Conservation (phyloP, 345 rosid species). For the Eucalyptus marginata region DNA sequence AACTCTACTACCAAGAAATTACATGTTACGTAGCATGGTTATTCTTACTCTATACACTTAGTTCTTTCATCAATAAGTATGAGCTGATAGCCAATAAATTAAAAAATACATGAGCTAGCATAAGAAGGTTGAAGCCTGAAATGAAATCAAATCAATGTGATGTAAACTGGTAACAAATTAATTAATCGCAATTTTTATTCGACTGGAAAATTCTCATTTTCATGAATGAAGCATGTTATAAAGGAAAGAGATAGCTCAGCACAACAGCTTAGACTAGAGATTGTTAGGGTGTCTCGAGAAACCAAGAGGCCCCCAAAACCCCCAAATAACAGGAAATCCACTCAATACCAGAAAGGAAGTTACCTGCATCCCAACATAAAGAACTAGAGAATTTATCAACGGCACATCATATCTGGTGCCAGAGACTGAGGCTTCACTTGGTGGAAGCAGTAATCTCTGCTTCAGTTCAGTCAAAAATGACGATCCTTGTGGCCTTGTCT, state of each 20-base stretch:
- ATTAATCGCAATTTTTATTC: not conserved
- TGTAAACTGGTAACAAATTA: not conserved
- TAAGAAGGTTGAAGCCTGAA: not conserved
- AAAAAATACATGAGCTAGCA: not conserved
- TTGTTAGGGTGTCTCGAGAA: not conserved
- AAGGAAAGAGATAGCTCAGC: not conserved
- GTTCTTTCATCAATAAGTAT: not conserved
- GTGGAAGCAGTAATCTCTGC: constrained; percentile 64
- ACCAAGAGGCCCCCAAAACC: not conserved
- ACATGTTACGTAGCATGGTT: not conserved
- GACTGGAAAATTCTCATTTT: not conserved
- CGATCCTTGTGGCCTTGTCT: constrained; percentile 58
- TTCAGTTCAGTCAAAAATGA: constrained; percentile 67
- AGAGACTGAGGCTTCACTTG: constrained; percentile 71
- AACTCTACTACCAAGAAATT: not conserved
- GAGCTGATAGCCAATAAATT: not conserved
- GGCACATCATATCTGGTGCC: constrained; percentile 89
- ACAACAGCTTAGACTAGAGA: not conserved
- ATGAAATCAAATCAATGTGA: not conserved
- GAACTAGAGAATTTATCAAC: constrained; percentile 91
- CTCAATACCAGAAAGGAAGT: not conserved
- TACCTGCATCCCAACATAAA: constrained; percentile 99
- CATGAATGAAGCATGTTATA: not conserved
- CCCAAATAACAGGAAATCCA: not conserved
- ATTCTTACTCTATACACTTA: not conserved